A percentile compares a stretch with the other conserved stretches of the same genome.
Conservation (phyloP, 139 green algal species). For the Chlamydomonas eustigma region DNA sequence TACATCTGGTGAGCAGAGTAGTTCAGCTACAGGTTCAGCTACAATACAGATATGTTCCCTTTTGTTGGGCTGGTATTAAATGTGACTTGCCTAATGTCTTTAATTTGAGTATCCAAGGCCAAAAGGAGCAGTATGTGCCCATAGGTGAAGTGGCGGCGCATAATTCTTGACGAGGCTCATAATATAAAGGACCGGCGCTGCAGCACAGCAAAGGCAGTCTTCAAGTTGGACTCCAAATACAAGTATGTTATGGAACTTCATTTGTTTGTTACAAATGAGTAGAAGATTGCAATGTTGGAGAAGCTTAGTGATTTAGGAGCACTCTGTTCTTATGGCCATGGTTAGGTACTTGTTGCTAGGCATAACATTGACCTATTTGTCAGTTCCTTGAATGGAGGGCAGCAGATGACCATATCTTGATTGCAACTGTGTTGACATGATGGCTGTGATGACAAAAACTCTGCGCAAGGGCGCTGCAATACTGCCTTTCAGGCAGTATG, state of each 20-base stretch:
- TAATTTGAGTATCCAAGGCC: too few species aligned
- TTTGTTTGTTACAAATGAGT: too few species aligned
- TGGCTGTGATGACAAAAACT: not conserved
- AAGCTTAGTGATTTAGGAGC: not conserved
- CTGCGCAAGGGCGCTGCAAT: constrained; percentile 2
- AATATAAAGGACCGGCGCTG: constrained; percentile 82
- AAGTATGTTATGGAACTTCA: constrained; percentile 40
- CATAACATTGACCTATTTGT: too few species aligned
- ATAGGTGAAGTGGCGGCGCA: constrained; percentile 74
- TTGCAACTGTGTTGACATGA: not conserved
- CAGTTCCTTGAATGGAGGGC: too few species aligned
- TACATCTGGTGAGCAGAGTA: constrained; percentile 10
- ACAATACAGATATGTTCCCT: too few species aligned
- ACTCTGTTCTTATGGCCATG: too few species aligned
- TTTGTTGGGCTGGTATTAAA: too few species aligned
- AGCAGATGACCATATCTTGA: not conserved
- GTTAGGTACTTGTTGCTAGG: too few species aligned
- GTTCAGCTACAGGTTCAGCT: too few species aligned
- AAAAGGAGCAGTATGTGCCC: too few species aligned
- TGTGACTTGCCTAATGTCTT: too few species aligned
- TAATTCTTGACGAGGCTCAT: constrained; percentile 90
- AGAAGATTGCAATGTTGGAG: too few species aligned
- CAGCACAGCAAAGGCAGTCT: constrained; percentile 81
- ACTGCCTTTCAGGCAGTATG: not conserved
- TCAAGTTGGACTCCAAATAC: constrained; percentile 52